Conservation (phyloP, 768 basidiomycete species). For the Collybiopsis confluens region DNA sequence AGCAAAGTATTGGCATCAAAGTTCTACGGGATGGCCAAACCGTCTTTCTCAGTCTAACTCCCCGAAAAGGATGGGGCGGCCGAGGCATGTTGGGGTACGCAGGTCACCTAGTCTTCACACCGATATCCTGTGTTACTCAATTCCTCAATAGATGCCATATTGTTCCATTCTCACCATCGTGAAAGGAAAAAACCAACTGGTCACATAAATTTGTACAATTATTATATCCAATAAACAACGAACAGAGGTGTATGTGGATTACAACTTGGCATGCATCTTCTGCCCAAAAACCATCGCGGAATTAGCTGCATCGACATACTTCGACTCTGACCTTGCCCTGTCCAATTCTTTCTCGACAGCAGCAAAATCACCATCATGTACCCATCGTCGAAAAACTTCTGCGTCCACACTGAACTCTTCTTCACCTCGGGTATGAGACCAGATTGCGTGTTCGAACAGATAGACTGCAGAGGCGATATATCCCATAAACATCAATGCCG, state of each 20-base stretch:
- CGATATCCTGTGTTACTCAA: slow-evolving; percentile 6
- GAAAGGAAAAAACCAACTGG: too few species aligned
- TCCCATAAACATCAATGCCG: slow-evolving; percentile 56
- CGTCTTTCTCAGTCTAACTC: slow-evolving; percentile 54
- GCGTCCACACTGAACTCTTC: slow-evolving; percentile 17
- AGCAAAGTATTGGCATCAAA: slow-evolving; percentile 59
- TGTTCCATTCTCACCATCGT: slow-evolving; percentile 39
- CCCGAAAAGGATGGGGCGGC: slow-evolving; percentile 81
- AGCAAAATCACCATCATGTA: slow-evolving; percentile 33
- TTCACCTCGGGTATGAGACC: slow-evolving; percentile 36
- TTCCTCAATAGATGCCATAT: slow-evolving; percentile 51
- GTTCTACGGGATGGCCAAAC: slow-evolving; percentile 48
- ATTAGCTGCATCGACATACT: not conserved
- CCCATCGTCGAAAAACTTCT: slow-evolving; percentile 19
- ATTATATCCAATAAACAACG: too few species aligned
- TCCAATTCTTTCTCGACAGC: slow-evolving; percentile 33
- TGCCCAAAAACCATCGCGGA: not conserved
- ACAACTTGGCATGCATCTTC: not conserved
- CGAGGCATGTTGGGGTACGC: slow-evolving; percentile 82
- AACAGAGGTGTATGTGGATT: not conserved
- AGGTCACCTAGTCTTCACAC: slow-evolving; percentile 16
- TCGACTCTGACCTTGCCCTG: slow-evolving; percentile 10
- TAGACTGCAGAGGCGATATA: slow-evolving; percentile 48
- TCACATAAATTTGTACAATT: too few species aligned
- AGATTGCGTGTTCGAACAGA: slow-evolving; percentile 67